Evolutionary conservation across 257 asterid species (phyloP).

Genomic region (Coffea eugenioides): DNA sequence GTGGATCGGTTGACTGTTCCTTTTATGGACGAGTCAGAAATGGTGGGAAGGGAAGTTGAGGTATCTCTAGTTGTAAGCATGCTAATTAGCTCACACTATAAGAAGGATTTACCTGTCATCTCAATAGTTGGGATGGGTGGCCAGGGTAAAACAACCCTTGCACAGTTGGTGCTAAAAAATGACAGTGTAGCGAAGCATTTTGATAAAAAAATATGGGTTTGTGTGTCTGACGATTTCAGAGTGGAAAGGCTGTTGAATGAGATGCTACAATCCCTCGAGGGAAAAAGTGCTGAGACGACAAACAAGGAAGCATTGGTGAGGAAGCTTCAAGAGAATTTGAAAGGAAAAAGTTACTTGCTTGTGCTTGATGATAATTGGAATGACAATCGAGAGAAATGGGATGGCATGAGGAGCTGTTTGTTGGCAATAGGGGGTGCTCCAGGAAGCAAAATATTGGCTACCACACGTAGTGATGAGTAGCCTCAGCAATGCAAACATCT

Average conservation of each 20-base stretch:
- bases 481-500: too few relatives aligned
- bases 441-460: conserved; percentile 20
- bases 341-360: conserved; percentile 14
- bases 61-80: neutral
- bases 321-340: conserved; percentile 5
- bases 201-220: conserved; percentile 17
- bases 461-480: conserved; percentile 16
- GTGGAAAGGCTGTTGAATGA: conserved; percentile 1
- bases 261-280: conserved; percentile 14
- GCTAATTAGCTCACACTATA: neutral
- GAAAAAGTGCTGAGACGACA: neutral
- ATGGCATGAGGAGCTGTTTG: conserved; percentile 12
- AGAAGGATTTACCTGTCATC: neutral
- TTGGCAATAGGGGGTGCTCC: neutral
- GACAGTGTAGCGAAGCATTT: neutral
- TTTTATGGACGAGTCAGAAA: neutral
- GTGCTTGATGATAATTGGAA: conserved; percentile 29
- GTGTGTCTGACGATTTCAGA: conserved; percentile 20
- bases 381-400: conserved; percentile 19
- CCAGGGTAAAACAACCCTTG: conserved; percentile 29
- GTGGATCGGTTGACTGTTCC: neutral
- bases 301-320: conserved; percentile 2
- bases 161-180: conserved; percentile 7
- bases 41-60: neutral
- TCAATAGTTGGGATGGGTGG: conserved; percentile 31